Percentiles rank a stretch among this genome's conserved stretches.
Evolutionary conservation across 1,139 yeast genomes (phyloP).

Genomic region (Pichia sp.): DNA sequence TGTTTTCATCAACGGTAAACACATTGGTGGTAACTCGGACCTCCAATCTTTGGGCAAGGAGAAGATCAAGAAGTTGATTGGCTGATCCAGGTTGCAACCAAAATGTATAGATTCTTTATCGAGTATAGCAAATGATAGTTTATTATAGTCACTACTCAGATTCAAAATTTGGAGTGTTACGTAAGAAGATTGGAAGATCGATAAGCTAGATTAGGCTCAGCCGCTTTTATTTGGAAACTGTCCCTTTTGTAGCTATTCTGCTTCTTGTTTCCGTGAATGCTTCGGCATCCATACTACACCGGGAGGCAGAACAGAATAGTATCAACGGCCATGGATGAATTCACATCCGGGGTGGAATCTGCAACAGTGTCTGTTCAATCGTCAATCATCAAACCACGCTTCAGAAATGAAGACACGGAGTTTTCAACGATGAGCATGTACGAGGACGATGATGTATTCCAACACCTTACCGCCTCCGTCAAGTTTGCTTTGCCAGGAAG

Average conservation of each 20-base stretch:
- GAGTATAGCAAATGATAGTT: too few species aligned
- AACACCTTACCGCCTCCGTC: conserved; percentile 1
- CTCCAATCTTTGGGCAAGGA: conserved; percentile 46
- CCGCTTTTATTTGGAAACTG: background rate
- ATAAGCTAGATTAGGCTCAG: background rate
- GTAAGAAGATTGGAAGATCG: background rate
- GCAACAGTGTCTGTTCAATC: conserved; percentile 21
- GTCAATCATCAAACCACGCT: conserved; percentile 26
- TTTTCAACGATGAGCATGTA: conserved; percentile 23
- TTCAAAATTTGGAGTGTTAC: background rate
- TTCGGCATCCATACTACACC: background rate
- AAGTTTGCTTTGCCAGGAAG: conserved; percentile 20
- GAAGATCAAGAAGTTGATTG: conserved; percentile 13
- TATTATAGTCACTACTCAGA: too few species aligned
- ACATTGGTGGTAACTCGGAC: conserved; percentile 92
- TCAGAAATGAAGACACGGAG: conserved; percentile 21
- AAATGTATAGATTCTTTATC: background rate
- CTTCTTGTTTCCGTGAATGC: background rate
- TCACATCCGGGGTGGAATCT: conserved; percentile 6
- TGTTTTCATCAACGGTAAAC: conserved; percentile 82
- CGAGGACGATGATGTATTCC: conserved; percentile 17
- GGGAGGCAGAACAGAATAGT: background rate
- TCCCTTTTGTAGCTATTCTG: background rate
- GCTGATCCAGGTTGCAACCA: background rate
- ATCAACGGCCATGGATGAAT: background rate